Evolutionary conservation across 2,329 filamentous ascomycete genomes (phyloP).

Genomic region (Xylariaceae sp.): DNA sequence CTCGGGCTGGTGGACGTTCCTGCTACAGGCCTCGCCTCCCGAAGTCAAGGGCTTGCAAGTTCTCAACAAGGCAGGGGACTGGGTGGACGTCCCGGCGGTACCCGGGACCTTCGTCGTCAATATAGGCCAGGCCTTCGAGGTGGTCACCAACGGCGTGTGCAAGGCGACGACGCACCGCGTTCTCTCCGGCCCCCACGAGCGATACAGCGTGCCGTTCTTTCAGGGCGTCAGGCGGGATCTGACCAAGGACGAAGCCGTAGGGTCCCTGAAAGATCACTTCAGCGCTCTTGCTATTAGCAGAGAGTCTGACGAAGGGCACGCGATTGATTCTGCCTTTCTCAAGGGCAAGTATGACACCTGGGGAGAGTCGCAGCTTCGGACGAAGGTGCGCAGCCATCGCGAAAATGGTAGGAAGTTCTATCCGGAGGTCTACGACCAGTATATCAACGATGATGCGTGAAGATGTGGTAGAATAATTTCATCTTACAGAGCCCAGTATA

Average conservation of each 20-base stretch:
- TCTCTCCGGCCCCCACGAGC: conserved; percentile 37
- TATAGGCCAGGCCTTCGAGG: conserved; percentile 61
- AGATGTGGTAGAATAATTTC: neutral
- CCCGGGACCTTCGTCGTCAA: conserved; percentile 58
- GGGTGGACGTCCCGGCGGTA: conserved; percentile 54
- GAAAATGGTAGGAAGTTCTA: conserved; percentile 53
- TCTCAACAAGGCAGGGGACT: conserved; percentile 49
- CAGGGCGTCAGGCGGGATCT: conserved; percentile 53
- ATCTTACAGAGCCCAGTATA: too few species aligned
- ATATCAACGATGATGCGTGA: conserved; percentile 43
- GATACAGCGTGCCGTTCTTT: conserved; percentile 51
- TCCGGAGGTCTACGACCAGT: conserved; percentile 49
- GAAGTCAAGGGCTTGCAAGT: conserved; percentile 53
- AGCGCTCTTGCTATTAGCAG: conserved; percentile 13
- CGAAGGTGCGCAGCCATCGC: conserved; percentile 55
- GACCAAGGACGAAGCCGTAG: conserved; percentile 47
- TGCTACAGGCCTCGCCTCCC: conserved; percentile 60
- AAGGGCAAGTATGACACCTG: conserved; percentile 55
- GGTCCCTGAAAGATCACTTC: conserved; percentile 44
- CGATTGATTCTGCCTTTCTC: conserved; percentile 53
- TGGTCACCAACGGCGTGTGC: conserved; percentile 56
- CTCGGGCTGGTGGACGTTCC: conserved; percentile 66
- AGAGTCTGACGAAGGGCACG: conserved; percentile 41
- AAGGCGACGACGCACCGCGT: conserved; percentile 55
- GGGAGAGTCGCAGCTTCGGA: conserved; percentile 57